Conservation (phyloP, 805 yeast genomes). For the Schwanniomyces sp. region DNA sequence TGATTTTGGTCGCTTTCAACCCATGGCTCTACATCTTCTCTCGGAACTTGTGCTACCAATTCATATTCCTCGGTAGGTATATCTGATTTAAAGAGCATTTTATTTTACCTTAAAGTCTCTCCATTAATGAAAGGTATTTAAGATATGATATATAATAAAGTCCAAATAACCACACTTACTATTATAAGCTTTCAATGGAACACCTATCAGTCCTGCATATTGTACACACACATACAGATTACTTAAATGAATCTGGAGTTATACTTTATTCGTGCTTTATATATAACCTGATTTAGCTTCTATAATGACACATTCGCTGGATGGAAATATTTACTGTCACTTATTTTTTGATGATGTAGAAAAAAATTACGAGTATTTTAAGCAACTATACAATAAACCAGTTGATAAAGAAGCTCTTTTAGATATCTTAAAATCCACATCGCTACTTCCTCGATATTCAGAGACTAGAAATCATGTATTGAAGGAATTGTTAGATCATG, state of each 20-base stretch:
- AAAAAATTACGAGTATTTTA: constrained; percentile 20
- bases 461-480: constrained; percentile 1
- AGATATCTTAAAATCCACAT: constrained; percentile 20
- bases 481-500: constrained; percentile 17
- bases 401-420: constrained; percentile 22
- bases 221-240: neutral
- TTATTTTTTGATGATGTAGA: constrained; percentile 16
- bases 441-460: constrained; percentile 5
- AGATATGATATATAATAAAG: too few relatives aligned
- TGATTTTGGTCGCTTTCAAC: neutral
- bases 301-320: neutral
- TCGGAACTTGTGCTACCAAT: constrained; percentile 14
- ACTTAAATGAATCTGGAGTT: neutral
- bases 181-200: neutral
- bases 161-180: neutral
- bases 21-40: neutral
- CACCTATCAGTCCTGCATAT: neutral
- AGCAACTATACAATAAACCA: constrained; percentile 20
- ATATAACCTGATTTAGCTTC: neutral
- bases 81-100: constrained; percentile 2
- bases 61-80: constrained; percentile 16
- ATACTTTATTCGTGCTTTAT: too few relatives aligned
- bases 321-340: constrained; percentile 17
- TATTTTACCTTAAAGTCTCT: neutral
- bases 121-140: too few relatives aligned